Evolutionary conservation across 2,329 filamentous ascomycete species (phyloP), one percentile per base, ranked within the genome.

Genomic region (Penicillium janthinellum): DNA sequence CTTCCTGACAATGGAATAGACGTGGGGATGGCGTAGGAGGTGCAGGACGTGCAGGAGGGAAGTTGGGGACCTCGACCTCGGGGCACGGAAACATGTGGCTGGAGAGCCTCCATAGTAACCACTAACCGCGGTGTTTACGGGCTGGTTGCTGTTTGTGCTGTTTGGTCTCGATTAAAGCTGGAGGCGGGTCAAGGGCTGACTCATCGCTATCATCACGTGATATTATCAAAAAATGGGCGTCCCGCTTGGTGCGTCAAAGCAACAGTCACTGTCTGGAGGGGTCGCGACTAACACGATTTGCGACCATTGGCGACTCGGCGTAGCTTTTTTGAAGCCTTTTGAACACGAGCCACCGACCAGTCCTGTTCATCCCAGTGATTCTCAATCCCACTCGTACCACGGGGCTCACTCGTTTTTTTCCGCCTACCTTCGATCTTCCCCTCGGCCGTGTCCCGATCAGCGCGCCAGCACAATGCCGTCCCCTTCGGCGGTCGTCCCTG

Each of bases 1-100:
- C 54, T 54, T 60, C 58, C 64, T 54, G 28, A 64, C 45, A 53
- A 49, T 58, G 62, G 56, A 63, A 58, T 54, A 45, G 56, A 60
- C 61, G 59, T 54, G 66, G 63, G 64, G 64, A 63, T 64, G 61
- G 60, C 60, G 47, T 55, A 62, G 28, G 31, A 45, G 17, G n/a
- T 45, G 41, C 39, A 45, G 52, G 31, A 45, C n/a, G 38, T 54
- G 52, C 41, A 55, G 52, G 57, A 62, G 66, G 61, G 63, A 63
- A 58, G 67, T 58, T 51, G 56, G 20, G 45, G 53, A 58, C 57
- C 64, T 71, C 67, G 65, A 70, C 75, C 75, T 77, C 75, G 75
- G 75, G 67, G 63, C 63, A 62, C 58, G 69, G 67, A 73, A 76
- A 73, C 74, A 76, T 77, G 75, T 77, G 76, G 75, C 75, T 77